phyloP scores from a whole-genome alignment of 768 basidiomycete genomes.

The Rhodotorula paludigena region DNA sequence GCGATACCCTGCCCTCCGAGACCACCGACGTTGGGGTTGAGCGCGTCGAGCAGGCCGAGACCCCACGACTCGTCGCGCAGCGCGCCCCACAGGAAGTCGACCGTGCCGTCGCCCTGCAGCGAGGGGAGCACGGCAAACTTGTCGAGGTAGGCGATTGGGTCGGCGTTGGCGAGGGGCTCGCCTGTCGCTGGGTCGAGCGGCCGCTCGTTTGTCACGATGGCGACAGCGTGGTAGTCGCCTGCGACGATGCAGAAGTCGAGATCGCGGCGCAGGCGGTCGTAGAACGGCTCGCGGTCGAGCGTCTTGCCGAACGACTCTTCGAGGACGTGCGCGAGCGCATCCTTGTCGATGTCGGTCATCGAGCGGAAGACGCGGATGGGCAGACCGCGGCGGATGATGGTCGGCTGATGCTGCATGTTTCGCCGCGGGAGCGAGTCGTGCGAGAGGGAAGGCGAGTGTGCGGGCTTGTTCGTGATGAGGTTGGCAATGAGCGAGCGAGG shows the following conservation, averaged over 20 bases:
- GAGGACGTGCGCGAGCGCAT: slow-evolving; percentile 70
- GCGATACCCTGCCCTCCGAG: slow-evolving; percentile 82
- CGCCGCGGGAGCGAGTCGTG: slow-evolving; percentile 78
- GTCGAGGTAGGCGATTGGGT: slow-evolving; percentile 77
- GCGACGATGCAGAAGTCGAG: slow-evolving; percentile 91
- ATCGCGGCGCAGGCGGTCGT: slow-evolving; percentile 63
- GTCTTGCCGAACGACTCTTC: slow-evolving; percentile 77
- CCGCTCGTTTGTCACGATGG: slow-evolving; percentile 71
- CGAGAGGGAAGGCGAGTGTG: slow-evolving; percentile 88
- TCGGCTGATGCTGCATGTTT: slow-evolving; percentile 85
- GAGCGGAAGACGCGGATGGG: slow-evolving; percentile 77
- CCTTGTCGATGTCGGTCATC: slow-evolving; percentile 58
- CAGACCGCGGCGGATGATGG: slow-evolving; percentile 79
- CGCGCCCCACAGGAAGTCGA: slow-evolving; percentile 98
- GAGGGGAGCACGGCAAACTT: slow-evolving; percentile 95
- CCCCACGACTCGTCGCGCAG: slow-evolving; percentile 98
- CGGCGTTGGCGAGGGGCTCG: neutral
- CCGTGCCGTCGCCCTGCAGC: slow-evolving; percentile 96
- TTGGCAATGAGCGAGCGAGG: slow-evolving; percentile 93
- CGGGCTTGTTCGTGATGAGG: slow-evolving; percentile 95
- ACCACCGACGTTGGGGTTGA: slow-evolving; percentile 85
- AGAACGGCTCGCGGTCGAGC: slow-evolving; percentile 71
- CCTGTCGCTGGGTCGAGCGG: neutral
- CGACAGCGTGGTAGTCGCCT: slow-evolving; percentile 91
- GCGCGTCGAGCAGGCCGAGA: slow-evolving; percentile 83